Evolutionary conservation across 2,329 filamentous ascomycete species (phyloP), one percentile per base, ranked within the genome.

Genomic region (Aspergillus fijiensis): DNA sequence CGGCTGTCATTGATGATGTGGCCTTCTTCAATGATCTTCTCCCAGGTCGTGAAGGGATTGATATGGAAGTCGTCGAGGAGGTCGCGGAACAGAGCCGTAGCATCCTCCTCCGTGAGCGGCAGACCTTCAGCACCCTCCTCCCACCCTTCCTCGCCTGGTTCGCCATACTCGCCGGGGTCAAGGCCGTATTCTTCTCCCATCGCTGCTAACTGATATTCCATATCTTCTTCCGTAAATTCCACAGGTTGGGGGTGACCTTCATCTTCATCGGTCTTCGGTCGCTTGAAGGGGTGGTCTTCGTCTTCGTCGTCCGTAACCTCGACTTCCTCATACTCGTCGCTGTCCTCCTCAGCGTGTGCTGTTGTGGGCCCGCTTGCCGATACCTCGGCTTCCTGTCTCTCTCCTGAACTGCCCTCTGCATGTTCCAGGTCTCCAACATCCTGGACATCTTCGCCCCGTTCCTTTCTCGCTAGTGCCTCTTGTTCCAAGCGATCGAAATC

Each of bases 181-280:
- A 93, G 81, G 1, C 87, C 91, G 67, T 93, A 92, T n/a, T 91
- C 88, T 66, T 90, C 85, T 57, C 90, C 92, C 91, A 97, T 96
- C 27, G 90, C 88, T 56, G 91, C 90, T 12, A 99, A 82, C 71
- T 99, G 95, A 72, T 89, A 93, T 39, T 91, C 93, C 68, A 99
- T 96, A 70, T 99, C 95, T 56, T 93, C 94, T 74, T 98, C 95
- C 58, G 90, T 91, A 69, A 96, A 96, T 69, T 97, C 94, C 7
- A 95, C 78, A 1, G 81, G 78, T 50, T 79, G 76, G 12, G 83
- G 77, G 12, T 78, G 64, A 60, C 60, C 42, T 33, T 80, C 61
- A 76, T 80, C 83, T 48, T 81, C 79, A 63, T 85, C 85, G 39
- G 79, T 86, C 70, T 74, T 82, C 71, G 72, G 79, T 58, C 75